Conservation (phyloP, 148 eudicot genomes). For the Rhododendron kiyosumense region DNA sequence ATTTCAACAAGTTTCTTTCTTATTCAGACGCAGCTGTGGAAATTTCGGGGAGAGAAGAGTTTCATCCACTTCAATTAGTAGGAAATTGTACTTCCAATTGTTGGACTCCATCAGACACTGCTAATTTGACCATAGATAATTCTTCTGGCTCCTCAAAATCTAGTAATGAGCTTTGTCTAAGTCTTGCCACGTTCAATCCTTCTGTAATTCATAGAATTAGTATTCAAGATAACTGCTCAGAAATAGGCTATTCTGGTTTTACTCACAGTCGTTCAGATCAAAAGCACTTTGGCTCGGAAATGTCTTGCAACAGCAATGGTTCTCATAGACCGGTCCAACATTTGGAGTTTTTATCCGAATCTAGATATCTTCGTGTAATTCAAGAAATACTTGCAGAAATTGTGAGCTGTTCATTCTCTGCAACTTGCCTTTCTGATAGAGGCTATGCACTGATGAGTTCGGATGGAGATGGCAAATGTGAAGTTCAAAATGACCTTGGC, state of each 20-base stretch:
- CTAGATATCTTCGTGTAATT: conserved; percentile 49
- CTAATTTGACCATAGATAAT: conserved; percentile 21
- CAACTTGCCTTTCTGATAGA: conserved; percentile 19
- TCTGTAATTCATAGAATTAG: conserved; percentile 25
- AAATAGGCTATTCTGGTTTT: conserved; percentile 32
- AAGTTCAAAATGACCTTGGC: conserved; percentile 22
- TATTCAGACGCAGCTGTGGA: conserved; percentile 30
- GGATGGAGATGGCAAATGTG: conserved; percentile 25
- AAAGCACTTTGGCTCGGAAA: conserved; percentile 29
- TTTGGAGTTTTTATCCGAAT: conserved; percentile 38
- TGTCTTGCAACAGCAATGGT: conserved; percentile 30
- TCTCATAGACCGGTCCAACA: conserved; percentile 32
- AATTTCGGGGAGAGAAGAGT: conserved; percentile 18
- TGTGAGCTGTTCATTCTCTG: conserved; percentile 33
- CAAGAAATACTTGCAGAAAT: conserved; percentile 78
- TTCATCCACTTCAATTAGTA: conserved; percentile 24
- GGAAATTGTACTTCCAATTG: conserved; percentile 25
- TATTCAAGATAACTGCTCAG: conserved; percentile 38
- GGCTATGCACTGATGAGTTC: conserved; percentile 19
- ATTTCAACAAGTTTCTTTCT: conserved; percentile 23
- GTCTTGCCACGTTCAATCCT: conserved; percentile 50
- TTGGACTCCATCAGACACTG: conserved; percentile 34
- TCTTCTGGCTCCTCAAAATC: conserved; percentile 32
- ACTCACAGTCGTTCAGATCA: conserved; percentile 24
- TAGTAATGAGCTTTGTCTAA: conserved; percentile 53